Base-by-base conservation (phyloP, 306 rosid species). In the Dalbergia cultrata region DNA sequence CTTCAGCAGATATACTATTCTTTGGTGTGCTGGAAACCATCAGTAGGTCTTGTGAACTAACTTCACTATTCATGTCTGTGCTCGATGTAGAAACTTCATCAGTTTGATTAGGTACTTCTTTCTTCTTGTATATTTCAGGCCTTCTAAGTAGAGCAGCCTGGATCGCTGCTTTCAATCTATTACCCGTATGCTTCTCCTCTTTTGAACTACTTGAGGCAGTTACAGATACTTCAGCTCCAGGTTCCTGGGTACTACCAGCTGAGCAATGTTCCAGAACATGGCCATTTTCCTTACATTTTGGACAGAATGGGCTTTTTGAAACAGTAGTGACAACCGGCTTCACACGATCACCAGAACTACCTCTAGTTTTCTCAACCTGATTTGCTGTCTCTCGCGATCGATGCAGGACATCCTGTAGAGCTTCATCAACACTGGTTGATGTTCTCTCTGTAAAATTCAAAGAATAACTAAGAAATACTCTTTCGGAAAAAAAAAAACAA, bases 121-220 rank as follows among this genome's bases (percentile, higher is more conserved):
- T 91, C 85, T 88, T 95, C 84, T 88, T 95, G 88, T 81, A 85
- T 70, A 93, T 84, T 84, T 88, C 97, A 85, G 99, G 97, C 81
- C 91, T 95, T 86, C 84, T 89, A 76, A 76, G 96, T 81, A 91
- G 70, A 74, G 98, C 98, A 14, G 96, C 97, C 13, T 91, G 89
- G 78, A 95, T 88, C 71, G 98, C 98, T 52, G 90, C 91, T 93
- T 93, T 95, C 92, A 95, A 82, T 76, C 50, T 88, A 76, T 84
- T 93, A 77, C 88, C 93, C 66, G 85, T 80, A 35, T 60, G 90
- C 64, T 67, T 75, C 72, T 89, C 91, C 80, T 89, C 97, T 76
- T 75, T 85, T 77, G 85, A 88, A 88, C 89, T 88, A 85, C 79
- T 86, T 64, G 84, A 56, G 17, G 83, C 34, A 74, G 84, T 44